Conservation (phyloP, 768 basidiomycete genomes). For the Suillus lakei region DNA sequence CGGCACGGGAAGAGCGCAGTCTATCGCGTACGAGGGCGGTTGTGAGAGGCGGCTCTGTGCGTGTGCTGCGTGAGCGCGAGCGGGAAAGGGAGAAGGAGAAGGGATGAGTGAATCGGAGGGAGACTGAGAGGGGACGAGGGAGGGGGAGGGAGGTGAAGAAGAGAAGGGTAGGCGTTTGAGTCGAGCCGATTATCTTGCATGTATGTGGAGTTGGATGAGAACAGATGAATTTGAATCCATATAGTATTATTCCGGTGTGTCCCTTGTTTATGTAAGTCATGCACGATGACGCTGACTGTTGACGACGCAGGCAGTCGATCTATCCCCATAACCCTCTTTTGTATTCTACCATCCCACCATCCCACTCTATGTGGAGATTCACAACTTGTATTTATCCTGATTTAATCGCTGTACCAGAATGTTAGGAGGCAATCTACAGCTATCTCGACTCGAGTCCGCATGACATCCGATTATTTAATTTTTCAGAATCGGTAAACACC, state of each 20-base stretch:
- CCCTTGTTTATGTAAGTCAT: background rate
- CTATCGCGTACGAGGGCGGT: constrained; percentile 2
- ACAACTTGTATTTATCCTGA: background rate
- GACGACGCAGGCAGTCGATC: background rate
- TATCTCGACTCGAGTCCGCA: background rate
- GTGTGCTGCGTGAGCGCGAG: background rate
- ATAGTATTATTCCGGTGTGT: background rate
- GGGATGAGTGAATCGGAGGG: constrained; percentile 11
- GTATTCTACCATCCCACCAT: background rate
- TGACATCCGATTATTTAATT: background rate
- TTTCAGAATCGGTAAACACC: background rate
- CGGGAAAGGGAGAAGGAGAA: constrained; percentile 18
- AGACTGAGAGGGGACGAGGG: constrained; percentile 10
- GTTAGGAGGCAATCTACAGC: background rate
- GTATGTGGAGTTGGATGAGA: background rate
- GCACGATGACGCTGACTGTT: background rate
- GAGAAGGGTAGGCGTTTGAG: constrained; percentile 28
- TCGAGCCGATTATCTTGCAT: background rate
- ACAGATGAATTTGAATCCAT: background rate
- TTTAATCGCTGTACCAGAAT: background rate
- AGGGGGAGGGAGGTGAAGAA: constrained; percentile 34
- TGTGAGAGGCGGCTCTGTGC: constrained; percentile 1
- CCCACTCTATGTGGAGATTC: background rate
- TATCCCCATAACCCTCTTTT: background rate
- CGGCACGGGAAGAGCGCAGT: constrained; percentile 11